phyloP scores from a whole-genome alignment of 139 green algal genomes.

The Pleodorina starrii region DNA sequence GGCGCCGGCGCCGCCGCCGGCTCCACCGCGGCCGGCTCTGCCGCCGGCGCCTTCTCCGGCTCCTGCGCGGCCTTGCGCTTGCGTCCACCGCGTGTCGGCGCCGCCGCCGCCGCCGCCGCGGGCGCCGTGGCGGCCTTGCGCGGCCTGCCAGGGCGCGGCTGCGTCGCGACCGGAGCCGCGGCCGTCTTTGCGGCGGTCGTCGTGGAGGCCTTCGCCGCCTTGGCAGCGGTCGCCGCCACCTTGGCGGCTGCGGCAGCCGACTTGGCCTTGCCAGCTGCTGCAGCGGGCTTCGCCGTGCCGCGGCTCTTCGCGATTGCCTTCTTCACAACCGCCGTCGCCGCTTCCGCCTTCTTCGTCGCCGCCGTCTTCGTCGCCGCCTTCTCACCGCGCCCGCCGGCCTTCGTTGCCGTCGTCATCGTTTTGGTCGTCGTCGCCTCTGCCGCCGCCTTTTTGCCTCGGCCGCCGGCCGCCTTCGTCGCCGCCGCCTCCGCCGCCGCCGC shows the following conservation, averaged over 20 bases:
- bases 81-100: not conserved
- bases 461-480: conserved; percentile 13
- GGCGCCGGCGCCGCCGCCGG: not conserved
- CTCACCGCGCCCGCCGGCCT: not conserved
- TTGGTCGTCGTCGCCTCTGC: not conserved
- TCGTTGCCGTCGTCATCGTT: too few species aligned
- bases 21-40: not conserved
- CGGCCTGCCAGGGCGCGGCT: not conserved
- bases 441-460: not conserved
- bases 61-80: conserved; percentile 11
- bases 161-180: too few species aligned
- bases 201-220: too few species aligned
- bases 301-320: not conserved
- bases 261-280: not conserved
- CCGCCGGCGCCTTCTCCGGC: not conserved
- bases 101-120: not conserved
- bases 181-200: not conserved
- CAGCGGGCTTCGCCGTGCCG: not conserved
- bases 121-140: not conserved
- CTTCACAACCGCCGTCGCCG: not conserved
- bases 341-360: too few species aligned
- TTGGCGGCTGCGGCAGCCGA: not conserved
- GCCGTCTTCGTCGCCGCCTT: too few species aligned
- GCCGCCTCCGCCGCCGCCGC: not conserved
- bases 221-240: not conserved